These are phyloP conservation scores for Ophiostoma tasmaniense DNA, from an alignment of 2,329 filamentous ascomycete genomes.

Conservation along the genomic window DNA sequence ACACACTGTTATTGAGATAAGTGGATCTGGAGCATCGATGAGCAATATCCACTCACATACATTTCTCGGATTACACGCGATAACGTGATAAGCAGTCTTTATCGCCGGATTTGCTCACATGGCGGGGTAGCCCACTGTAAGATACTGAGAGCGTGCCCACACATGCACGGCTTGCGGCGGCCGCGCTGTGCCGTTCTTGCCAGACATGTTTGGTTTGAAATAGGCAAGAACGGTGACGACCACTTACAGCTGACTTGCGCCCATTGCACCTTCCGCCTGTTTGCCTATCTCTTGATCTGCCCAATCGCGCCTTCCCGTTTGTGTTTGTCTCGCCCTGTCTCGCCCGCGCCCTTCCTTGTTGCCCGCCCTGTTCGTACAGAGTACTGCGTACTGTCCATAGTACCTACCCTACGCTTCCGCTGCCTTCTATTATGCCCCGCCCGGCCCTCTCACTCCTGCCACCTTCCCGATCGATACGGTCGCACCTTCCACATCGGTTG, in stretches of 20 bases:
- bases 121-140: neutral
- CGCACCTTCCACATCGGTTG: slow-evolving; percentile 16
- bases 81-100: neutral
- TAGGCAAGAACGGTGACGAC: neutral
- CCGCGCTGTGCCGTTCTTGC: neutral
- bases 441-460: slow-evolving; percentile 14
- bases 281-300: neutral
- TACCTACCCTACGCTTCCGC: neutral
- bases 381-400: neutral
- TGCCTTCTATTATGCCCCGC: slow-evolving; percentile 18
- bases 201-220: neutral
- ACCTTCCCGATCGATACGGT: slow-evolving; percentile 20
- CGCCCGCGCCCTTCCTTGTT: neutral
- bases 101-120: neutral
- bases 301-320: neutral
- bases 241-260: neutral
- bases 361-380: neutral
- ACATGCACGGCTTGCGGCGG: neutral
- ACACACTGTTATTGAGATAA: neutral
- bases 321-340: neutral
- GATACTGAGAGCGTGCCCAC: neutral
- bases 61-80: neutral
- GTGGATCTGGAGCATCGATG: no score
- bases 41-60: neutral
- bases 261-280: neutral